Evolutionary conservation across 257 asterid genomes (phyloP).

Genomic region (Scutellaria barbata): DNA sequence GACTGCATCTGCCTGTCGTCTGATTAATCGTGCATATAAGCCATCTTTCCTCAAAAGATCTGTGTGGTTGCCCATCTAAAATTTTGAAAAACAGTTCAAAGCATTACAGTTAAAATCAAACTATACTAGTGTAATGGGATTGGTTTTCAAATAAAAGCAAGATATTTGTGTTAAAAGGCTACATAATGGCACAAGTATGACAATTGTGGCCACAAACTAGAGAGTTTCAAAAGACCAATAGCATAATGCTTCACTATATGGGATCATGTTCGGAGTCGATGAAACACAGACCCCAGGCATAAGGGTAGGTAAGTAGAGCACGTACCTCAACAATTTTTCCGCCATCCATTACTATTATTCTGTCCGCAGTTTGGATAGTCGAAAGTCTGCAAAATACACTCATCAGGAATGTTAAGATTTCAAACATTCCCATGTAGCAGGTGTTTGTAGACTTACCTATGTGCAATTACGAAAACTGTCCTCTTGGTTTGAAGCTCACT

Average conservation of each 20-base stretch:
- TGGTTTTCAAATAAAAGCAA: too few relatives aligned
- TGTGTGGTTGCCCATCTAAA: constrained; percentile 79
- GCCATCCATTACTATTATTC: constrained; percentile 81
- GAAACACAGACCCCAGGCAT: background rate
- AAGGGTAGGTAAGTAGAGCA: constrained; percentile 1
- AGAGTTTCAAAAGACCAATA: background rate
- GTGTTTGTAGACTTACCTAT: constrained; percentile 53
- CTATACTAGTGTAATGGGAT: too few relatives aligned
- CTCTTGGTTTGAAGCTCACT: constrained; percentile 64
- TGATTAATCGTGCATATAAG: constrained; percentile 75
- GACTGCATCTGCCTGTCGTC: constrained; percentile 83
- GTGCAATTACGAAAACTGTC: constrained; percentile 84
- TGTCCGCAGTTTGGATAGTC: constrained; percentile 85
- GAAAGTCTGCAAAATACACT: constrained; percentile 68
- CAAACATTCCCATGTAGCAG: background rate
- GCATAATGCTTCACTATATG: background rate
- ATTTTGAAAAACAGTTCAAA: background rate
- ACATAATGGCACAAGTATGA: too few relatives aligned
- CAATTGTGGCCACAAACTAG: background rate
- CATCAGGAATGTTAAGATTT: constrained; percentile 29
- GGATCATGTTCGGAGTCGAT: background rate
- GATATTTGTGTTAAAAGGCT: too few relatives aligned
- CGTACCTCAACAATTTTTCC: constrained; percentile 88
- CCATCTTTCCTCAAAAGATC: constrained; percentile 77
- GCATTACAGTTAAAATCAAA: too few relatives aligned